Evolutionary conservation across 192 early-diverging fungal genomes (phyloP), one percentile per base, ranked within the genome.

Genomic region (Geosiphon pyriformis): DNA sequence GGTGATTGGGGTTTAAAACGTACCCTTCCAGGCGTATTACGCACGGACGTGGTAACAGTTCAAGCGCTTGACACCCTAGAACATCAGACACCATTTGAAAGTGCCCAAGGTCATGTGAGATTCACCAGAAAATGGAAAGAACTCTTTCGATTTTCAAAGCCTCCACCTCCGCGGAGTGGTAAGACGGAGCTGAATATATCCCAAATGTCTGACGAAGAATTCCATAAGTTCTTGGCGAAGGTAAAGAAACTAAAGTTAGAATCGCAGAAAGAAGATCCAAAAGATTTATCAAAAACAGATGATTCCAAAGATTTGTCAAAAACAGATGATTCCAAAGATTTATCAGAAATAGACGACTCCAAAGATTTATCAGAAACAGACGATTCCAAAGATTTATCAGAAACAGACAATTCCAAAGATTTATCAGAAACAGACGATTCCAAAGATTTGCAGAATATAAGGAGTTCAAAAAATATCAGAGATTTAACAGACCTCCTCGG

Each of bases 1-100:
- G 87, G 86, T 18, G 85, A 89, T 65, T 91, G 88, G 88, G 90
- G 90, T 17, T 64, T 91, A 69, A 91, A 91, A 76, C 87, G 88
- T 26, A 75, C 78, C 50, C 72, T 91, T 58, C 88, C 90, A 31
- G 79, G 75, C n/a, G 80, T 83, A 25, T 72, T 89, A 57, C 70
- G 75, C 20, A 88, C 88, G 15, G 74, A 75, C 31, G 59, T 78
- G 48, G 72, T 85, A 37, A 80, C 77, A 34, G 71, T 91, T 56
- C 70, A 72, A 15, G 72, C 75, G 29, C 75, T 89, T 25, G 90
- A 91, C 63, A 87, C 87, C 3, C 77, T 79, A 30, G 90, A 91
- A 72, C 87, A 88, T 78, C 84, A 86, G 57, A 84, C 79, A 0
- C 80, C 81, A 27, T 88, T 85, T 74, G 70, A 83, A 52, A 84